These are phyloP conservation scores for Triangularia verruculosa DNA, from an alignment of 2,329 filamentous ascomycete species.

Conservation along the genomic window DNA sequence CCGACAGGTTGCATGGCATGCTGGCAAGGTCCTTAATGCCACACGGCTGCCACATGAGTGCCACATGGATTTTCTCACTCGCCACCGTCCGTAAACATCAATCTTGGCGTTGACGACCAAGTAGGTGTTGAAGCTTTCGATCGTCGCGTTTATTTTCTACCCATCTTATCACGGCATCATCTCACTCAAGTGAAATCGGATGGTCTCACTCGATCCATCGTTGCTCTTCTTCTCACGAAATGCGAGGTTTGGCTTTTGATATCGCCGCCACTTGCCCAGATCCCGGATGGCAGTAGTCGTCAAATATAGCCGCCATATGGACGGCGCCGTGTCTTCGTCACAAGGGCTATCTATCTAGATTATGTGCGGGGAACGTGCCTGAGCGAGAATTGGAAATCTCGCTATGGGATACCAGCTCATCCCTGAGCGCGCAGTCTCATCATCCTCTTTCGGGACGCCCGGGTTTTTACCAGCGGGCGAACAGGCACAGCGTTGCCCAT, in stretches of 20 bases:
- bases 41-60: not conserved
- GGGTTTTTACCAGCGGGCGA: not conserved
- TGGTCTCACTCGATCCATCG: too few species aligned
- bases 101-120: conserved; percentile 17
- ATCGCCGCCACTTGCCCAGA: not conserved
- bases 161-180: not conserved
- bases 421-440: not conserved
- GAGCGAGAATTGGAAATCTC: not conserved
- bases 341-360: conserved; percentile 17
- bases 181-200: not conserved
- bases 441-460: not conserved
- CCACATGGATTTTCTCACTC: not conserved
- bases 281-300: not conserved
- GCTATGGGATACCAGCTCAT: not conserved
- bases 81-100: not conserved
- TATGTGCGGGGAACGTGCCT: conserved; percentile 20
- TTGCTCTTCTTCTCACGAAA: not conserved
- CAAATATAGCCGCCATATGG: not conserved
- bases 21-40: conserved; percentile 13
- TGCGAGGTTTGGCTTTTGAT: not conserved
- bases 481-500: not conserved
- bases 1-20: conserved; percentile 12
- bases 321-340: not conserved
- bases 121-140: not conserved
- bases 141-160: not conserved